Conservation (phyloP, 768 basidiomycete genomes). For the Mycena olivaceomarginata region DNA sequence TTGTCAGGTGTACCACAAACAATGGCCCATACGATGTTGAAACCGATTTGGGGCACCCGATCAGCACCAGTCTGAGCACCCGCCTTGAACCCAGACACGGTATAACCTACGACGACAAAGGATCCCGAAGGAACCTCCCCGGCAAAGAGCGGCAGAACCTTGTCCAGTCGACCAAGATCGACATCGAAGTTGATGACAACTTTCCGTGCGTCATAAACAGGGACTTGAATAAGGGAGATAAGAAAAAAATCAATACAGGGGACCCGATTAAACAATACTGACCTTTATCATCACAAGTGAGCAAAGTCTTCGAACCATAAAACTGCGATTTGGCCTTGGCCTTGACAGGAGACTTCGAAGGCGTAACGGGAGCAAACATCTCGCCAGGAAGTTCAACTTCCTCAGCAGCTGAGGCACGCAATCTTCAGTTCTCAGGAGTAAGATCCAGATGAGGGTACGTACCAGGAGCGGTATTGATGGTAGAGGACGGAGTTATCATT, state of each 20-base stretch:
- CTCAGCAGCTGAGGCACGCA: neutral
- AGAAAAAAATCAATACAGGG: neutral
- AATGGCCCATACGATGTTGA: too few relatives aligned
- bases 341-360: too few relatives aligned
- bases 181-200: neutral
- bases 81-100: too few relatives aligned
- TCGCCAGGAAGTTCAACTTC: too few relatives aligned
- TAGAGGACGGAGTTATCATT: neutral
- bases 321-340: too few relatives aligned
- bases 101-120: conserved; percentile 2
- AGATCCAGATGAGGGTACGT: too few relatives aligned
- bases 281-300: neutral
- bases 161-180: neutral
- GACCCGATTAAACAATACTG: neutral
- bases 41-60: too few relatives aligned
- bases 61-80: too few relatives aligned
- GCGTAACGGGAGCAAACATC: too few relatives aligned
- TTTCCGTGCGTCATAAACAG: conserved; percentile 3
- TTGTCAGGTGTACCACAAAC: too few relatives aligned
- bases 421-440: too few relatives aligned
- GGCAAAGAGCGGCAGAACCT: neutral
- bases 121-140: neutral
- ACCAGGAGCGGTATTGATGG: too few relatives aligned
- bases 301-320: neutral
- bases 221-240: neutral